Percentiles rank a stretch among this genome's conserved stretches.
phyloP scores from a whole-genome alignment of 1,284 basidiomycete genomes.

The Ganoderma boninense region DNA sequence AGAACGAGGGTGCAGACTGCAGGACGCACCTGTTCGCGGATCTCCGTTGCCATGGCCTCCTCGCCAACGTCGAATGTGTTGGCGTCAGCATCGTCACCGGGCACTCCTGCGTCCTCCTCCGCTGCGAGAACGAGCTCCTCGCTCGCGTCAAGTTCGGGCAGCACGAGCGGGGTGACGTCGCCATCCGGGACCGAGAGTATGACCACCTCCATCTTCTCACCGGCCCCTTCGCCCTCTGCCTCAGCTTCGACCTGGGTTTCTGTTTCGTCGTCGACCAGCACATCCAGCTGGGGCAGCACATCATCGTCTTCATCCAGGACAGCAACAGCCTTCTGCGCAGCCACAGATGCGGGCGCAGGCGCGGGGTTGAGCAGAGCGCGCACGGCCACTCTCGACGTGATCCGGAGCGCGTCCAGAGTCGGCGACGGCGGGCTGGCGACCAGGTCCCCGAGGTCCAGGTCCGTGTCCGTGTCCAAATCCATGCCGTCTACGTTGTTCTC shows the following conservation, averaged over 20 bases:
- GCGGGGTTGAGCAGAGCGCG: constrained; percentile 25
- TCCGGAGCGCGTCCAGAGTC: constrained; percentile 27
- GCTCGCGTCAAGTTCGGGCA: constrained; percentile 10
- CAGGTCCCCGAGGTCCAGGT: constrained; percentile 15
- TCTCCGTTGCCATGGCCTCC: background rate
- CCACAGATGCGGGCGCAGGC: background rate
- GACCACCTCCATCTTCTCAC: background rate
- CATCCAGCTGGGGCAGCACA: background rate
- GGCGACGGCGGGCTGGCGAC: constrained; percentile 30
- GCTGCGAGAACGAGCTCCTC: background rate
- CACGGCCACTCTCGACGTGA: constrained; percentile 27
- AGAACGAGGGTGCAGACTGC: background rate
- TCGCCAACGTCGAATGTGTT: background rate
- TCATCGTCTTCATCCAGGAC: background rate
- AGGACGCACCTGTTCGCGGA: constrained; percentile 5
- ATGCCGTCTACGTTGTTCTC: background rate
- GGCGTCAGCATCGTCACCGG: background rate
- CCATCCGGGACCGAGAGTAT: constrained; percentile 5
- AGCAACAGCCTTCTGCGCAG: background rate
- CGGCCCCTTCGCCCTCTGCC: background rate
- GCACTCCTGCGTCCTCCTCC: constrained; percentile 1
- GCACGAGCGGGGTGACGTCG: constrained; percentile 16
- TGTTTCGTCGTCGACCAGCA: background rate
- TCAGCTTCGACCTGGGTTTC: background rate
- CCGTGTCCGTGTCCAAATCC: constrained; percentile 2